Evolutionary conservation across 345 rosid species (phyloP), one percentile per base, ranked within the genome.

Genomic region (Clarkia xantiana): DNA sequence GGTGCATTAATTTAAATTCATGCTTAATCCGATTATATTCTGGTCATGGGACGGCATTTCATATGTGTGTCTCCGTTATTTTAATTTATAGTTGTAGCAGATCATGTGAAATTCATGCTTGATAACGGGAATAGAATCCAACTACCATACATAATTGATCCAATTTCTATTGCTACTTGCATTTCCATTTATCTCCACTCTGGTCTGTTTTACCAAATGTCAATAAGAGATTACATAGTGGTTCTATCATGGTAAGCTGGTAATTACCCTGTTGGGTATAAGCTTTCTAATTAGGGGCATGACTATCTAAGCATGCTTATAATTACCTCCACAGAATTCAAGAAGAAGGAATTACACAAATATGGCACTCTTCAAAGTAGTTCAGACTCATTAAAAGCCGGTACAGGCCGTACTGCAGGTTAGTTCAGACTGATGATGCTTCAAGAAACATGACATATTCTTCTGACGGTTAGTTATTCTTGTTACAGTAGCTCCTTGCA

Each of bases 261-360:
- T 29, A 5, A 13, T 40, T 53, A 12, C 44, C 42, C 20, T 34
- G 36, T 29, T 29, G 36, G 8, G 36, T 29, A 29, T 29, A 29
- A 29, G 36, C 8, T 29, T 10, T 29, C 36, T 5, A 29, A 29
- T 29, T 10, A 29, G 36, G 36, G 36, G 36, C 36, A 29, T 29
- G 7, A 10, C 36, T 29, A 29, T 29, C 36, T 29, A 29, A 29
- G 4, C 36, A 29, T 29, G 36, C 9, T 29, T 29, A 29, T 22
- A 22, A 22, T 22, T 22, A 22, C 25, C 25, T 11, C 65, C 74
- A 60, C 68, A 82, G 97, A 68, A 54, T 80, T 89, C 65, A 82
- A 79, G 68, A 78, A 62, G 74, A 75, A 66, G 44, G 76, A 80
- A 65, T 10, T 72, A 65, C 80, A 74, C 45, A 82, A 70, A 62